Base-by-base conservation (phyloP, 257 asterid genomes). In the Nicotiana otophora region DNA sequence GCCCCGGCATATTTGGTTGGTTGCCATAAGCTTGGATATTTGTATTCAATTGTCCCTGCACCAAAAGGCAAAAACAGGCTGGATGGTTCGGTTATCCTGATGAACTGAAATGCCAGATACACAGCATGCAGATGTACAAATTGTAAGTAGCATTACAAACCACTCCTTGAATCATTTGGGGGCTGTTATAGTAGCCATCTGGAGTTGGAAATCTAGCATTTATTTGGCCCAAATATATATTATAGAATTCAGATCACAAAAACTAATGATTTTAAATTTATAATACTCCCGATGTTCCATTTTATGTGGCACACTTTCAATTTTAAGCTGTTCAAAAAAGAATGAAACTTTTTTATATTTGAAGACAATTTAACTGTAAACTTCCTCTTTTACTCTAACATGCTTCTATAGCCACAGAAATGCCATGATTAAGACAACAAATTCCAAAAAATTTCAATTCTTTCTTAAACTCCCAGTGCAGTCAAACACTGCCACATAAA, bases 1-100 rank as follows among this genome's bases (percentile, higher is more conserved):
- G 83, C 81, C 67, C 84, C 57, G 31, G 84, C 12, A 78, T 68
- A 74, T 62, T 68, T 68, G 80, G 53, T 78, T 78, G 90, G 68
- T 80, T 84, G 81, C 5, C 58, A 54, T 36, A 82, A 55, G 33
- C 81, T 33, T 85, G 76, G 31, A 75, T 57, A 61, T 81, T 81
- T 20, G 82, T 63, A 79, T 81, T 88, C 72, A 79, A 46, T 34
- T 82, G 84, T 77, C 83, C 89, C 87, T 82, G 77, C 81, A 78
- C 33, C 74, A 10, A 79, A 62, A 57, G 42, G 53, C 36, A 83
- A 61, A 30, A 57, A 28, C 12, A 31, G 3, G 17, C 17, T 12
- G 60, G 78, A 55, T 48, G 14, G 60, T n/a, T 62, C 30, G 2
- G 46, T 26, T n/a, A 36, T 75, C 9, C 23, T 62, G 77, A 68